These are phyloP conservation scores for Fusarium sp. DNA, from an alignment of 2,329 filamentous ascomycete species.

Conservation along the genomic window DNA sequence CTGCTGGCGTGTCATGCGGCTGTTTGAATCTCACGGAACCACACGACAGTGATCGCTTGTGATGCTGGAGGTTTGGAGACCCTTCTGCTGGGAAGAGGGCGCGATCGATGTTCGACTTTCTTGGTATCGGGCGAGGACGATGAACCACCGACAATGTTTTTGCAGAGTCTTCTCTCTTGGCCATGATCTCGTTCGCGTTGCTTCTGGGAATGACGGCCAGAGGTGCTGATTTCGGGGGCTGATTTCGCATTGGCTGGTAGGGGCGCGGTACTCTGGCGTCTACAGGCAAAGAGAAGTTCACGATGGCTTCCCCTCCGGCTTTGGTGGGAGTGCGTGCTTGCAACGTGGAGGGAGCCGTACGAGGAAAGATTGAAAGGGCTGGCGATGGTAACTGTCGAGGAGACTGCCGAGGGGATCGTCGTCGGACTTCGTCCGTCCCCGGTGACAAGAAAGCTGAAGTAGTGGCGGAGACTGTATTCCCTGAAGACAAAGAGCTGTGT, in stretches of 20 bases:
- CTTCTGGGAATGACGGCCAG: slow-evolving; percentile 31
- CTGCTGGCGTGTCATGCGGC: slow-evolving; percentile 62
- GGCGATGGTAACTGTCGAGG: slow-evolving; percentile 52
- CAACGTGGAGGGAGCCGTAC: neutral
- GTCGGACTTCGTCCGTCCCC: slow-evolving; percentile 59
- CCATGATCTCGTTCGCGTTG: slow-evolving; percentile 24
- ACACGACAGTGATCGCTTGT: slow-evolving; percentile 62
- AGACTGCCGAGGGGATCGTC: slow-evolving; percentile 64
- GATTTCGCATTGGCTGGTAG: slow-evolving; percentile 38
- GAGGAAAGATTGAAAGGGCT: slow-evolving; percentile 22
- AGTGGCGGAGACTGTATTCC: slow-evolving; percentile 51
- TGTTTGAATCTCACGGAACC: slow-evolving; percentile 58
- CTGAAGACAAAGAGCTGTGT: neutral
- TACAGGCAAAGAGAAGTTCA: slow-evolving; percentile 41
- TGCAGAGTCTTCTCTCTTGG: slow-evolving; percentile 6
- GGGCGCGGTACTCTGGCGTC: slow-evolving; percentile 38
- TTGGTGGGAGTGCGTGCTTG: slow-evolving; percentile 8
- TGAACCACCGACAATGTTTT: slow-evolving; percentile 55
- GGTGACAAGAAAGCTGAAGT: slow-evolving; percentile 64
- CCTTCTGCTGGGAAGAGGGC: slow-evolving; percentile 59
- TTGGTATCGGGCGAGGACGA: slow-evolving; percentile 66
- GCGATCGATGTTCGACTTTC: slow-evolving; percentile 58
- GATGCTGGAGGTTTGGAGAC: slow-evolving; percentile 50
- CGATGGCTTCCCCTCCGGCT: slow-evolving; percentile 13
- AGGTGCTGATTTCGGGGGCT: slow-evolving; percentile 30